These are phyloP conservation scores for Ramichloridium luteum DNA, from an alignment of 2,329 filamentous ascomycete species.

Conservation along the genomic window DNA sequence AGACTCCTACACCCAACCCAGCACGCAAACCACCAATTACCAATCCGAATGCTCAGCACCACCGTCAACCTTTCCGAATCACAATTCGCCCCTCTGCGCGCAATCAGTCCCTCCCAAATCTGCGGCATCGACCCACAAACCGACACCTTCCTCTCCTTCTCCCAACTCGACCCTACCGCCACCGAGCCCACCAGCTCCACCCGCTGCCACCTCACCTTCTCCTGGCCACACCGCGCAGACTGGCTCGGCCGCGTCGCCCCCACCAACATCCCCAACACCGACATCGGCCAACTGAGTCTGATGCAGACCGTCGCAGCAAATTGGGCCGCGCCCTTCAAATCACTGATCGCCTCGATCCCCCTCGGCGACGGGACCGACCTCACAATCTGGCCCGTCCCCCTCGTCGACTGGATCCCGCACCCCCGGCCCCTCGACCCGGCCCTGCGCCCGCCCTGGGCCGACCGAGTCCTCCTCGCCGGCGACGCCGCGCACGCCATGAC, in stretches of 20 bases:
- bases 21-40: conserved; percentile 27
- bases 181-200: conserved; percentile 1
- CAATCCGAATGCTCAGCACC: conserved; percentile 34
- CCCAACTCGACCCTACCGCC: conserved; percentile 29
- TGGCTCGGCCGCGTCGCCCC: conserved; percentile 12
- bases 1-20: conserved; percentile 3
- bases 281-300: conserved; percentile 11
- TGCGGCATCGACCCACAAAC: conserved; percentile 42
- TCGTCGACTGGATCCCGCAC: conserved; percentile 9
- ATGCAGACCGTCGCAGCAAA: conserved; percentile 9
- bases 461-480: conserved; percentile 27
- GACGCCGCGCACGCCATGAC: conserved; percentile 32
- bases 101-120: conserved; percentile 41
- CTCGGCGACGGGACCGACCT: conserved; percentile 5
- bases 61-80: conserved; percentile 31
- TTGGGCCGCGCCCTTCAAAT: conserved; percentile 12
- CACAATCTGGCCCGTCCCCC: conserved; percentile 10
- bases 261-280: conserved; percentile 31
- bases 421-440: not conserved
- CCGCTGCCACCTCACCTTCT: conserved; percentile 31
- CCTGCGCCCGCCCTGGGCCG: conserved; percentile 6
- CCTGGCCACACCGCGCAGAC: conserved; percentile 31
- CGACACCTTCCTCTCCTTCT: conserved; percentile 42
- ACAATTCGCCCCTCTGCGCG: conserved; percentile 32
- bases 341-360: conserved; percentile 9